Evolutionary conservation across 306 rosid species (phyloP), one percentile per base, ranked within the genome.

Genomic region (Malus asiatica): DNA sequence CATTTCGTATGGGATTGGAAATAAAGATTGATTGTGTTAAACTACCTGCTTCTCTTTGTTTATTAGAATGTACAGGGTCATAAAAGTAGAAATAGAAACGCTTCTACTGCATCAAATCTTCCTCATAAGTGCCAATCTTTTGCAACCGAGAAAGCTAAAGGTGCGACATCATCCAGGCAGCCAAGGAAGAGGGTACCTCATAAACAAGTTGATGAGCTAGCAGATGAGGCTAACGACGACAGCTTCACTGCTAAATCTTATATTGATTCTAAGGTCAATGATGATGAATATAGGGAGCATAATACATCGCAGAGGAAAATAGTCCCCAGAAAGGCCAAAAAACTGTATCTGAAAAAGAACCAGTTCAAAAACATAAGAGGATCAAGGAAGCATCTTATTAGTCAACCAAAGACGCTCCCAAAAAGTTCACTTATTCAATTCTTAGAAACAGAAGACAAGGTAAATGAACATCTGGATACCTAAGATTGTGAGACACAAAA

Each of bases 381-480:
- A 77, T 74, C 60, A 80, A 80, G 59, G 84, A 73, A 78, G 89
- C 75, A 85, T 64, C 35, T 55, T 87, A 87, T 61, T 63, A 69
- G 46, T 61, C 66, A 25, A 55, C 77, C 7, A 68, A 81, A 80
- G 71, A 83, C 71, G 87, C 87, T 74, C 88, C 84, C 27, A 90
- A 90, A 80, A 95, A 82, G 81, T 90, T 95, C 76, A 63, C 93
- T 20, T 97, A 89, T 88, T 84, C 97, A 67, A 84, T 96, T 78
- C 88, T 85, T 35, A 94, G 89, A 62, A 95, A 27, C 70, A 95
- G 51, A 87, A 88, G 93, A 84, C 84, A 70, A 4, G 97, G 96
- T 91, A 85, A 70, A 73, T 70, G 61, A 69, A 66, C 70, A 38
- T 62, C 76, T 66, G 19, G 33, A 61, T 20, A 40, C 67, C 48